Conservation (phyloP, 2,329 filamentous ascomycete genomes). For the Penicillium rolfsii region DNA sequence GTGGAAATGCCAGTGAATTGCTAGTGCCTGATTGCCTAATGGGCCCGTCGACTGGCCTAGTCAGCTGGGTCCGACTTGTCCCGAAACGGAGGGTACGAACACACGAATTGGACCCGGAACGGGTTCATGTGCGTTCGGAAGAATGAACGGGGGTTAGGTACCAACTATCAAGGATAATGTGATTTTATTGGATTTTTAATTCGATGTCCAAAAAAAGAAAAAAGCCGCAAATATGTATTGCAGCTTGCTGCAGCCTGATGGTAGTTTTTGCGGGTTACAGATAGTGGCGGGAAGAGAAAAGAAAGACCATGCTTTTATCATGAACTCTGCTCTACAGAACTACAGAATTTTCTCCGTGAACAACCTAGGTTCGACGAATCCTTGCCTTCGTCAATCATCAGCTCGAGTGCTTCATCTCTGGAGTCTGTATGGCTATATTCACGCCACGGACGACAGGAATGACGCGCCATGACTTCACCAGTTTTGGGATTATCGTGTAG, state of each 20-base stretch:
- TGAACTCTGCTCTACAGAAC: background rate
- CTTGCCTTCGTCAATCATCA: background rate
- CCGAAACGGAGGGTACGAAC: slow-evolving; percentile 26
- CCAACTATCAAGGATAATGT: background rate
- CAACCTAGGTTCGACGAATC: slow-evolving; percentile 6
- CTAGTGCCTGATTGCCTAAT: slow-evolving; percentile 23
- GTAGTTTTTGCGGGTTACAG: background rate
- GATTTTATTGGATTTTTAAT: background rate
- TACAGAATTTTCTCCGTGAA: background rate
- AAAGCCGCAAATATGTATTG: background rate
- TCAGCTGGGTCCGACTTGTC: slow-evolving; percentile 34
- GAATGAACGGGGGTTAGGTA: background rate
- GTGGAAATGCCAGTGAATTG: slow-evolving; percentile 27
- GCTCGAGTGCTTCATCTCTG: background rate
- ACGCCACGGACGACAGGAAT: slow-evolving; percentile 19
- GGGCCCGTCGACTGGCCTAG: background rate
- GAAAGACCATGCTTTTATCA: slow-evolving; percentile 2
- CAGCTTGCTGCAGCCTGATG: background rate
- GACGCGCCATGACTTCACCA: slow-evolving; percentile 33
- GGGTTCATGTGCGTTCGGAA: slow-evolving; percentile 9
- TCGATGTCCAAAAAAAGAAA: background rate
- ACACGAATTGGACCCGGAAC: slow-evolving; percentile 31
- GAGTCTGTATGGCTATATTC: background rate
- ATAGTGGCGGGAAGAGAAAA: background rate
- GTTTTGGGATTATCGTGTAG: background rate